Evolutionary conservation across 2,329 filamentous ascomycete genomes (phyloP), one percentile per base, ranked within the genome.

Genomic region (Davidsoniella eucalypti): DNA sequence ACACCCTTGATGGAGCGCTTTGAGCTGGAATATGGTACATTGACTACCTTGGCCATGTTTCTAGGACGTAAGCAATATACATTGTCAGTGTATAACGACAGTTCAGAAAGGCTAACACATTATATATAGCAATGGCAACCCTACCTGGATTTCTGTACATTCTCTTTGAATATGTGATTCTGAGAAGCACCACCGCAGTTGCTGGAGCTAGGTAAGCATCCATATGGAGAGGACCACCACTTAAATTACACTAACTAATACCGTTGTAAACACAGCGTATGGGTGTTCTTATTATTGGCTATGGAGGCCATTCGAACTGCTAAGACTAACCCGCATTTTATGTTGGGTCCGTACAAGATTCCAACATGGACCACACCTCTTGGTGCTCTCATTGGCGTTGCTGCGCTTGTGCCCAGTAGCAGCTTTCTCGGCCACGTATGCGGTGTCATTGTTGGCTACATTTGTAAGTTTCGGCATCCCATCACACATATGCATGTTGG

Each of bases 331-430:
- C 92, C 92, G 0, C 73, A 82, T 61, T 80, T 95, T 57, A 75
- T 72, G 21, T 68, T 82, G 52, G 71, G 65, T 39, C 71, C 70
- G 6, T 67, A 72, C 48, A 69, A 84, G 57, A 87, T 98, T 52
- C 90, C 92, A 2, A 96, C 88, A 0, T 96, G 90, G 88, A 84
- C 81, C 6, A 86, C 84, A 2, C 90, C 92, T 3, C 67, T 96
- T n/a, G 69, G 86, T 47, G 69, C 87, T 58, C 75, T 84, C 46
- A 65, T 94, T 37, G 72, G 90, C 12, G 76, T 87, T 36, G 79
- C 80, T 50, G 80, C 87, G 25, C 68, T 98, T 47, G 68, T 94
- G 4, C 87, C 87, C 1, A 77, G 80, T 55, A 86, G 86, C 2
- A 93, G 85, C 62, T 75, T 95, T 49, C 67, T 94, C 14, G 90